Conservation (phyloP, 495 filamentous ascomycete species). For the Patellaria atrata region DNA sequence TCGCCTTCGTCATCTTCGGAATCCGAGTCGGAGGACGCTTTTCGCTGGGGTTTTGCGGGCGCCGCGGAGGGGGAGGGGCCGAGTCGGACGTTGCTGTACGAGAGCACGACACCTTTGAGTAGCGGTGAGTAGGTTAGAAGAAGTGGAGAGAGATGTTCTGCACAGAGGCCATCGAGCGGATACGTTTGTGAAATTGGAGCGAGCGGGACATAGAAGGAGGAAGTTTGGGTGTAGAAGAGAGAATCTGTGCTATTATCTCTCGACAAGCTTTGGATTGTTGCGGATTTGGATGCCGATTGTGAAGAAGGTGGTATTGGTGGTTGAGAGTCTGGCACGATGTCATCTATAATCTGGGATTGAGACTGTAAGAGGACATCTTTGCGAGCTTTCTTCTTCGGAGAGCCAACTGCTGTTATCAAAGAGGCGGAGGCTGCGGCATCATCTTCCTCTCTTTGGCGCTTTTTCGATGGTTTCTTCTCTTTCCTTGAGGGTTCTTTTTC, state of each 20-base stretch:
- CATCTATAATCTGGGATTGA: too few species aligned
- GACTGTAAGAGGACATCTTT: too few species aligned
- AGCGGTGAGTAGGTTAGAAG: constrained; percentile 63
- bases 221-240: constrained; percentile 46
- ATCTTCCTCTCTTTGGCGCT: neutral
- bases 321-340: neutral
- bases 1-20: constrained; percentile 20
- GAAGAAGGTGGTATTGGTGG: too few species aligned
- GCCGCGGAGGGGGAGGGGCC: constrained; percentile 15
- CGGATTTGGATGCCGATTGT: neutral
- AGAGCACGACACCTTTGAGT: constrained; percentile 53
- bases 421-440: neutral
- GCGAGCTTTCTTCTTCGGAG: too few species aligned
- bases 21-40: constrained; percentile 17
- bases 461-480: neutral
- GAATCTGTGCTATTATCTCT: too few species aligned
- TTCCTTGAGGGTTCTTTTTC: too few species aligned
- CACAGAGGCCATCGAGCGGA: constrained; percentile 51
- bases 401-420: too few species aligned
- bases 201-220: constrained; percentile 56
- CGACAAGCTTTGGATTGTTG: constrained; percentile 9
- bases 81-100: constrained; percentile 44
- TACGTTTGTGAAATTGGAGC: constrained; percentile 49
- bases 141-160: constrained; percentile 62
- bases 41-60: constrained; percentile 1